Base-by-base conservation (phyloP, 2,329 filamentous ascomycete genomes). In the Coniochaeta sp. region DNA sequence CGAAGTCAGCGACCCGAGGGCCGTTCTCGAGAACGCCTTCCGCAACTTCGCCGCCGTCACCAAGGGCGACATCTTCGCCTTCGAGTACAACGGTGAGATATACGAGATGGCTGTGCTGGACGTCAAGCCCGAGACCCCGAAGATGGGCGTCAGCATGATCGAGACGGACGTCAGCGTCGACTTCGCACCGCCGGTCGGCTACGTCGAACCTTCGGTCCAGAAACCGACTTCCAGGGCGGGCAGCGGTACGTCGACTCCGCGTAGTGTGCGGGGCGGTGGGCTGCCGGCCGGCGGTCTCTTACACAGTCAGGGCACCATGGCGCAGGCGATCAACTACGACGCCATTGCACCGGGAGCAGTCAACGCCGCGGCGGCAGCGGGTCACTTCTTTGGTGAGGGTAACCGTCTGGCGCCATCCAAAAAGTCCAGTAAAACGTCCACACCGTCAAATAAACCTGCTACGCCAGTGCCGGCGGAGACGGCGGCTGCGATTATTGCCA, bases 151-250 rank as follows among this genome's bases (percentile, higher is more conserved):
- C 59, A 93, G 92, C 69, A 96, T 96, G 74, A 88, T 97, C 60
- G 95, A 99, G 77, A 99, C 95, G 0, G 95, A 99, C 77, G 84
- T 99, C 14, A 91, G 91, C 60, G 95, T 99, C 63, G 95, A 99
- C 70, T 99, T 99, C 71, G 95, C 93, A 1, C 82, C 95, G 3
- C 95, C 95, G 0, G 85, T 99, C 1, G 95, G 95, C 64, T 99
- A 98, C 70, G 90, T 96, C 64, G 93, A 98, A 73, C 91, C 93
- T 0, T 85, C 56, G 1, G 36, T 31, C 14, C 16, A n/a, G 26
- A 58, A 40, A 17, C 34, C 34, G n/a, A 17, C 19, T 22, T 58
- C 89, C 68, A 85, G 83, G 62, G 75, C 69, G 59, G 73, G 73
- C 28, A 95, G 90, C 66, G 93, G 93, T n/a, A 93, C 91, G 19